Percentiles rank a stretch among this genome's conserved stretches.
Evolutionary conservation across 2,329 filamentous ascomycete genomes (phyloP).

Genomic region (Neonectria sp.): DNA sequence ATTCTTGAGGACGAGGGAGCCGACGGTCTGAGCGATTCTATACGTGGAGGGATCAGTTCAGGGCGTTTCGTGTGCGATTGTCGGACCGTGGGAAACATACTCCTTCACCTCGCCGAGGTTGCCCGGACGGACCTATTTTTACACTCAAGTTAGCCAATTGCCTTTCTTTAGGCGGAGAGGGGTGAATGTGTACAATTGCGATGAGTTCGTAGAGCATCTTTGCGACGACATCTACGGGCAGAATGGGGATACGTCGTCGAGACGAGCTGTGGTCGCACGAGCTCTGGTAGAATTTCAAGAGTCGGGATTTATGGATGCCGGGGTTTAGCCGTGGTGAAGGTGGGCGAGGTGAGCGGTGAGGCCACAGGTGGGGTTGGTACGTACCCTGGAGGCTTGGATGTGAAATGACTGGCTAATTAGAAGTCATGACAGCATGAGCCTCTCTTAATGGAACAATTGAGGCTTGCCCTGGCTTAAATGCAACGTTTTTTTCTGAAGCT

Average conservation of each 20-base stretch:
- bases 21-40: conserved; percentile 90
- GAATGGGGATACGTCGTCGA: conserved; percentile 32
- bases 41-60: conserved; percentile 27
- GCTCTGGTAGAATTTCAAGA: conserved; percentile 43
- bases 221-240: conserved; percentile 51
- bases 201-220: conserved; percentile 98
- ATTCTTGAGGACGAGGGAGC: conserved; percentile 84
- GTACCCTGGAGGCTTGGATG: background rate
- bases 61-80: background rate
- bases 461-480: background rate
- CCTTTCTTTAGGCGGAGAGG: conserved; percentile 33
- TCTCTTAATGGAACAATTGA: background rate
- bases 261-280: conserved; percentile 35
- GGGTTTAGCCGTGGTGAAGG: conserved; percentile 50
- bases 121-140: conserved; percentile 86
- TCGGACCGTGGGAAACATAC: conserved; percentile 66
- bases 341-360: conserved; percentile 25
- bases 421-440: background rate
- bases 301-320: conserved; percentile 39
- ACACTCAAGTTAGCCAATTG: conserved; percentile 25
- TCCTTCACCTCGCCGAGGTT: conserved; percentile 94
- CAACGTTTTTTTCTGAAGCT: background rate
- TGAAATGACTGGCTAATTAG: background rate
- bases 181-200: conserved; percentile 79
- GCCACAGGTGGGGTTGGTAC: conserved; percentile 23